Evolutionary conservation across 2,329 filamentous ascomycete species (phyloP), one percentile per base, ranked within the genome.

Genomic region (Claviceps spartinae): DNA sequence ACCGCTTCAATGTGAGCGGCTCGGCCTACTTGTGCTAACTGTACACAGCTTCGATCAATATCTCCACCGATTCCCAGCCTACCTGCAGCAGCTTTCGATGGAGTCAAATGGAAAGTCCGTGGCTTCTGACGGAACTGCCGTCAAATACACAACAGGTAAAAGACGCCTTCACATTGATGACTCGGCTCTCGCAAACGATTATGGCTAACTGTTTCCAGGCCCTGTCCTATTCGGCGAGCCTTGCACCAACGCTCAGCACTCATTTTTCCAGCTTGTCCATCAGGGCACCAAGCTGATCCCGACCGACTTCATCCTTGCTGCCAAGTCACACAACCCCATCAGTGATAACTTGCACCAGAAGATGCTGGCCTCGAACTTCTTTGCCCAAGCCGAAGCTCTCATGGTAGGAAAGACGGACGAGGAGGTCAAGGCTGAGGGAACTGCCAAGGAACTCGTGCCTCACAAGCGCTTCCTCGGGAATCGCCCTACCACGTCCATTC

Each of bases 381-480:
- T 94, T 60, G 87, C 87, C 16, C 87, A 94, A 71, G 83, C 88
- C 20, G 88, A 94, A 72, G 87, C 87, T 4, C 79, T 94, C 56
- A 90, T 93, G 91, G 85, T 94, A 48, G 87, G 87, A 69, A 94
- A 93, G 78, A 88, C 84, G 11, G 79, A 85, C 42, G 85, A 89
- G 43, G 74, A 90, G 69, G 84, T 93, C 57, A 82, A 83, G 66
- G 79, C 82, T 47, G 87, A 94, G 71, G 83, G 83, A 52, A 78
- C 83, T 24, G 72, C 83, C 13, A 83, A 85, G 49, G 76, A 83
- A 58, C 78, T 98, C 47, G 84, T 95, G 40, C 83, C 90, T n/a
- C 93, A 98, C 82, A 98, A 98, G 83, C 93, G 94, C 55, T 98
- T 98, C 84, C 74, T 95, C 50, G 93, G 93, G 59, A 98, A 98